phyloP scores from a whole-genome alignment of 257 asterid genomes.

The Solanum ossicruentum region DNA sequence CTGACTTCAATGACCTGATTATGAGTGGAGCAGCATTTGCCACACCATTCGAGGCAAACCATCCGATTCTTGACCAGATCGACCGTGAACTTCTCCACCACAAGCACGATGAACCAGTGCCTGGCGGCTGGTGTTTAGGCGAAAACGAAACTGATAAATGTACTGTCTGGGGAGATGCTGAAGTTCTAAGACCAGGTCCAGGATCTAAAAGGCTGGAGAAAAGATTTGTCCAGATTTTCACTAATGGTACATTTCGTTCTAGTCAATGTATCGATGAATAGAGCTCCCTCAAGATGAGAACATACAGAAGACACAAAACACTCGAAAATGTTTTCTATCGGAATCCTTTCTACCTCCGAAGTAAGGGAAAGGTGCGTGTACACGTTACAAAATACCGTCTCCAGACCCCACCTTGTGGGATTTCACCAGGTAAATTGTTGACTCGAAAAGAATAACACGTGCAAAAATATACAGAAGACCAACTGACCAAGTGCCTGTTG shows the following conservation, averaged over 20 bases:
- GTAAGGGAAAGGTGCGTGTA: not conserved
- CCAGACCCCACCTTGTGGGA: not conserved
- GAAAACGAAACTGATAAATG: slow-evolving; percentile 29
- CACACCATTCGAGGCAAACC: slow-evolving; percentile 33
- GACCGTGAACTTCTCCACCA: slow-evolving; percentile 46
- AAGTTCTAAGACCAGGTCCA: slow-evolving; percentile 61
- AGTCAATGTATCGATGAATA: slow-evolving; percentile 28
- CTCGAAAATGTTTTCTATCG: not conserved
- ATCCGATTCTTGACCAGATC: slow-evolving; percentile 55
- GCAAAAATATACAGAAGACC: not conserved
- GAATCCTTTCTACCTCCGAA: not conserved
- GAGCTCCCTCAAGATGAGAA: not conserved
- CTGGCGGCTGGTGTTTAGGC: slow-evolving; percentile 97
- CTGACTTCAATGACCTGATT: slow-evolving; percentile 34
- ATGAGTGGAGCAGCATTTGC: slow-evolving; percentile 80
- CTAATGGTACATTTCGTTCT: slow-evolving; percentile 18
- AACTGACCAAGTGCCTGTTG: not conserved
- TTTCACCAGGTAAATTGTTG: not conserved
- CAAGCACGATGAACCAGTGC: slow-evolving; percentile 31
- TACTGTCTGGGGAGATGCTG: slow-evolving; percentile 73
- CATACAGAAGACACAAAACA: not conserved
- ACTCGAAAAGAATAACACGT: not conserved
- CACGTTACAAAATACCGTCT: not conserved
- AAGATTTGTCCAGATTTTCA: slow-evolving; percentile 29
- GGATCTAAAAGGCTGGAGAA: slow-evolving; percentile 63